phyloP scores from a whole-genome alignment of 495 filamentous ascomycete genomes.

The Coniosporium apollinis region DNA sequence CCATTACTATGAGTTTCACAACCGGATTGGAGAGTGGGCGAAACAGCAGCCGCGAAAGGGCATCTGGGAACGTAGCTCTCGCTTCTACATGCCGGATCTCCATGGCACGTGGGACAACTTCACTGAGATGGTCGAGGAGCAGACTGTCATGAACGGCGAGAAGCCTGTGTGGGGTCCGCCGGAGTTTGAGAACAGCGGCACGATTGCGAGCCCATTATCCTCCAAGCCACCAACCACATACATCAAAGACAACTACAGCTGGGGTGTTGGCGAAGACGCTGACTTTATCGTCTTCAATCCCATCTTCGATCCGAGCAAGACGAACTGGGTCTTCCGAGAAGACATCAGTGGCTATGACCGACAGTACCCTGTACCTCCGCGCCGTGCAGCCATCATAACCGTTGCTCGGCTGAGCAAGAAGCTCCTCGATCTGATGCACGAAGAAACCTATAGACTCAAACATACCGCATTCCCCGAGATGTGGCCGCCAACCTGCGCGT shows the following conservation, averaged over 20 bases:
- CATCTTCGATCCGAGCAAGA: constrained; percentile 25
- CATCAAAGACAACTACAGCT: constrained; percentile 32
- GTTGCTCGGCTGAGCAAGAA: constrained; percentile 22
- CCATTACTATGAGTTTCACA: constrained; percentile 38
- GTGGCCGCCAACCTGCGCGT: constrained; percentile 22
- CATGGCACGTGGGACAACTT: constrained; percentile 31
- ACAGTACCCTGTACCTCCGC: constrained; percentile 21
- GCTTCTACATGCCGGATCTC: constrained; percentile 30
- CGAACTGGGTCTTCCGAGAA: constrained; percentile 27
- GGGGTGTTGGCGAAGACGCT: constrained; percentile 44
- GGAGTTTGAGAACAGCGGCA: constrained; percentile 17
- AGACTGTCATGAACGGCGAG: constrained; percentile 19
- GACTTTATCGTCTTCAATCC: constrained; percentile 38
- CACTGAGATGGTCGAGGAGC: constrained; percentile 26
- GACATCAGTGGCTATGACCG: constrained; percentile 26
- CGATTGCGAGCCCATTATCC: constrained; percentile 23
- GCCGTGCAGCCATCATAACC: constrained; percentile 27
- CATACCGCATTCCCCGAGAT: constrained; percentile 28
- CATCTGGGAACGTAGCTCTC: constrained; percentile 30
- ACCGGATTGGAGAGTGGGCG: constrained; percentile 30
- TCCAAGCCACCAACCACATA: constrained; percentile 28
- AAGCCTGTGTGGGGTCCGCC: constrained; percentile 28
- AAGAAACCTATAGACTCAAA: constrained; percentile 19
- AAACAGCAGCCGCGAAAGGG: constrained; percentile 36
- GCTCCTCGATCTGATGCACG: constrained; percentile 24